Evolutionary conservation across 495 filamentous ascomycete species (phyloP), one percentile per base, ranked within the genome.

Genomic region (Hypoxylon intermedium): DNA sequence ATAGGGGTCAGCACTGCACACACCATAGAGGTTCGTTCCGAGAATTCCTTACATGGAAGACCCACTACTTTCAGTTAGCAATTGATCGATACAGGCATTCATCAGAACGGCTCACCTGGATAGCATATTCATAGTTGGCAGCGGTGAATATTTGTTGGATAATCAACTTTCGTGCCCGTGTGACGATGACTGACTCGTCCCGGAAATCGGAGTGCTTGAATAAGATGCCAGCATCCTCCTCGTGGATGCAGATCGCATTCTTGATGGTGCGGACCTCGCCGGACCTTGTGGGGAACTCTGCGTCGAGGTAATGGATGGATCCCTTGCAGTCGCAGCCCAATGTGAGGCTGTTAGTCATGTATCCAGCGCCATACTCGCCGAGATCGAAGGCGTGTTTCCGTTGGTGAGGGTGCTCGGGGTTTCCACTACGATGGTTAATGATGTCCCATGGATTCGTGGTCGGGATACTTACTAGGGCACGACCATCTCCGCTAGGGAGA

Each of bases 191-290:
- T 0, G 89, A 89, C 37, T 93, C 88, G 71, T 97, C 93, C 43
- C 93, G 87, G 84, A 96, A 97, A 72, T 98, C 93, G 41, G 86
- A 91, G 78, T 98, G 93, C 77, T 98, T 98, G 81, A 94, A 97
- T 7, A 97, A 80, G 55, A 98, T 94, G 5, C 93, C 93, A 3
- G 84, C 82, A 66, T 98, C 93, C 76, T 97, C 93, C 74, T 98
- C 93, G 77, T 98, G 93, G 57, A 97, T 92, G 72, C 93, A 98
- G 70, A 98, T 92, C 37, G 93, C 93, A 66, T 97, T 97, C 77
- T 94, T 92, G 74, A 97, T 92, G 26, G 87, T 89, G 24, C 84
- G 85, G 26, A 86, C 77, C 5, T 82, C 84, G 26, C 93, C 93
- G 7, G 89, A 84, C n/a, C 84, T 78, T 60, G 93, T 96, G 52